Evolutionary conservation across 2,329 filamentous ascomycete species (phyloP).

Genomic region (Trichophyton rubrum): DNA sequence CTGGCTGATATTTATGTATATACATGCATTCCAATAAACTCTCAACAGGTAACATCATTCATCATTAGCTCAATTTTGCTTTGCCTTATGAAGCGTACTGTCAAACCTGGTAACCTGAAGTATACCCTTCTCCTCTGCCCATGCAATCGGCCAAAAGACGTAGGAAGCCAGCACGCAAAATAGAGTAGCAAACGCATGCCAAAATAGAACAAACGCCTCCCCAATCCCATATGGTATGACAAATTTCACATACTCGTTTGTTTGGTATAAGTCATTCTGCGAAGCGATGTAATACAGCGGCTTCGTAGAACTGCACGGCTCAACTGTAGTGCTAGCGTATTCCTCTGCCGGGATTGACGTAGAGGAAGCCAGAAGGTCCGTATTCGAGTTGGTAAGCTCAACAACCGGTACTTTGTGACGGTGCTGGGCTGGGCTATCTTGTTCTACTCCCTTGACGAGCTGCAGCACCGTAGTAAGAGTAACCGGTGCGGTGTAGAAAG

Average conservation of each 20-base stretch:
- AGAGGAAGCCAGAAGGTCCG: background rate
- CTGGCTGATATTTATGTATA: conserved; percentile 9
- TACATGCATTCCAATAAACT: conserved; percentile 9
- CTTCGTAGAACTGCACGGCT: conserved; percentile 9
- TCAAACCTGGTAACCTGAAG: background rate
- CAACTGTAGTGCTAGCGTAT: background rate
- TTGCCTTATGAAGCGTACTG: background rate
- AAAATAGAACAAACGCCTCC: conserved; percentile 43
- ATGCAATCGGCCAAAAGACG: conserved; percentile 39
- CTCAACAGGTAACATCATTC: too few species aligned
- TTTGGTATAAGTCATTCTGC: conserved; percentile 74
- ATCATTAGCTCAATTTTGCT: conserved; percentile 6
- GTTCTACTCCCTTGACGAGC: conserved; percentile 26
- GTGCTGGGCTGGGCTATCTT: conserved; percentile 6
- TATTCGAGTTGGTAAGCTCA: background rate
- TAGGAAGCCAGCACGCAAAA: conserved; percentile 51
- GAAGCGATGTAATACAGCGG: conserved; percentile 56
- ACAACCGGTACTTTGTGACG: background rate
- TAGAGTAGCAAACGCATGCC: conserved; percentile 53
- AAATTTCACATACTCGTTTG: conserved; percentile 63
- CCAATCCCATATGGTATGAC: conserved; percentile 49
- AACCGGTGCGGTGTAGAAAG: conserved; percentile 58
- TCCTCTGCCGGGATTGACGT: background rate
- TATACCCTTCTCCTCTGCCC: conserved; percentile 33
- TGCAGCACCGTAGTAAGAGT: conserved; percentile 53